A percentile compares a stretch with the other conserved stretches of the same genome.
phyloP scores from a whole-genome alignment of 2,329 filamentous ascomycete genomes.

The Pseudogymnoascus sp. region DNA sequence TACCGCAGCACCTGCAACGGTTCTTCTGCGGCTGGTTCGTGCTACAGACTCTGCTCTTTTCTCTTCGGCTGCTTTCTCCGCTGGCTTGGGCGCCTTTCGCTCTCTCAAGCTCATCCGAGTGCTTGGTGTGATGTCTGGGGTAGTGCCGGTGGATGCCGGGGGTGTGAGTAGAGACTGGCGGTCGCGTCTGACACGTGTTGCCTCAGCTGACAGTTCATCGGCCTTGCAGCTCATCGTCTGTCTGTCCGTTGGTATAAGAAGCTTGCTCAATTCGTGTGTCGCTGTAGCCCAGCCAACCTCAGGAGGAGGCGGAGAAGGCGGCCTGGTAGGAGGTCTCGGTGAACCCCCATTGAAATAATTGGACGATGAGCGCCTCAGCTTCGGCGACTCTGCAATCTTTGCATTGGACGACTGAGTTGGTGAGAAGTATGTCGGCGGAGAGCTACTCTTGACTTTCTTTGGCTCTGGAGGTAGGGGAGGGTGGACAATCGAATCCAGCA shows the following conservation, averaged over 20 bases:
- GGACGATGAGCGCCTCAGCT: slow-evolving; percentile 56
- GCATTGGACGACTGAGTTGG: slow-evolving; percentile 83
- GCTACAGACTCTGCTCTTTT: slow-evolving; percentile 32
- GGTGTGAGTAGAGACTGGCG: slow-evolving; percentile 46
- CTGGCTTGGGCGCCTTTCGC: slow-evolving; percentile 50
- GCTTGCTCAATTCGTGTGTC: slow-evolving; percentile 71
- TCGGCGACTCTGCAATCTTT: slow-evolving; percentile 63
- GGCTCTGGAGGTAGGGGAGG: slow-evolving; percentile 41
- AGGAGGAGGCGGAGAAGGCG: slow-evolving; percentile 62
- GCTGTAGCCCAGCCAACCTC: slow-evolving; percentile 80
- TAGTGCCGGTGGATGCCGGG: slow-evolving; percentile 23
- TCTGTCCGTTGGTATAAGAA: slow-evolving; percentile 69
- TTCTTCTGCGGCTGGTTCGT: slow-evolving; percentile 47
- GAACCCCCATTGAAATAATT: slow-evolving; percentile 37
- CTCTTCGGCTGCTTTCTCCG: slow-evolving; percentile 44
- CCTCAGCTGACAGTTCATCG: slow-evolving; percentile 69
- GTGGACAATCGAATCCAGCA: slow-evolving; percentile 54
- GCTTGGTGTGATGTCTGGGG: slow-evolving; percentile 29
- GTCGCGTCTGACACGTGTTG: slow-evolving; percentile 54
- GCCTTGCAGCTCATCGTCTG: slow-evolving; percentile 67
- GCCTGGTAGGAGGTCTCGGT: slow-evolving; percentile 33
- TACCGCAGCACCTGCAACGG: slow-evolving; percentile 46
- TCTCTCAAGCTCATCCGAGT: slow-evolving; percentile 67
- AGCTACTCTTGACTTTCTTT: slow-evolving; percentile 47
- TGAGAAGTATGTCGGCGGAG: slow-evolving; percentile 68